A percentile compares a stretch with the other conserved stretches of the same genome.
Evolutionary conservation across 208 protist genomes (phyloP).

Genomic region (Crithidia fasciculata): DNA sequence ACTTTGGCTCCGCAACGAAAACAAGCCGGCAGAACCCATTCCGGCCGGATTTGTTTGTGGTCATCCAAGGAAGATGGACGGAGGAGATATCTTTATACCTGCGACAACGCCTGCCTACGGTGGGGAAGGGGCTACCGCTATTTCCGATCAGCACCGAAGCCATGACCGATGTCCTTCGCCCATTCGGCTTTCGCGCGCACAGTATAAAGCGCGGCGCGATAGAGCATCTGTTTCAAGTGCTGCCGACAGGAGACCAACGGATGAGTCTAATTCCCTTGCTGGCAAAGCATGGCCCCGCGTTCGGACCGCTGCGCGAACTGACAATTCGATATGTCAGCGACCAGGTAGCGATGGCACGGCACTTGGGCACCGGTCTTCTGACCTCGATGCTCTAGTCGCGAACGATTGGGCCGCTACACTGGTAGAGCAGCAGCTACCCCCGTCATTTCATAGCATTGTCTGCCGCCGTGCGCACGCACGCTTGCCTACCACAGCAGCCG

Average conservation of each 20-base stretch:
- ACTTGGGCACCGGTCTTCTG: conserved; percentile 20
- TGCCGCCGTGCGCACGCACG: conserved; percentile 4
- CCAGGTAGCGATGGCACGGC: conserved; percentile 15
- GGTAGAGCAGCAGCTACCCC: not conserved
- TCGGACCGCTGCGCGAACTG: conserved; percentile 2
- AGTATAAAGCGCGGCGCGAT: conserved; percentile 31
- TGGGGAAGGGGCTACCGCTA: not conserved
- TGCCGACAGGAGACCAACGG: not conserved
- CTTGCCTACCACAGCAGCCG: conserved; percentile 7
- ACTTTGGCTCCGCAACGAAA: conserved; percentile 23
- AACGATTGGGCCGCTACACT: conserved; percentile 18
- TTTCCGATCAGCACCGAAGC: conserved; percentile 16
- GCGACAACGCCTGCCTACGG: not conserved
- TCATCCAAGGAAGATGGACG: conserved; percentile 4
- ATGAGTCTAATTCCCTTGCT: conserved; percentile 13
- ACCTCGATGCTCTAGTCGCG: conserved; percentile 17
- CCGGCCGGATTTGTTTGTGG: conserved; percentile 17
- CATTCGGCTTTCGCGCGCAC: conserved; percentile 28
- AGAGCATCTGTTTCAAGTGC: conserved; percentile 3
- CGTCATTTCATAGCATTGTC: conserved; percentile 13
- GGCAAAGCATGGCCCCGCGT: conserved; percentile 19
- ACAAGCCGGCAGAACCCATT: conserved; percentile 8
- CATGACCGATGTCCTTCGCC: conserved; percentile 8
- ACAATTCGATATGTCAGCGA: conserved; percentile 24
- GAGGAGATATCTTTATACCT: not conserved